phyloP scores from a whole-genome alignment of 495 filamentous ascomycete species.

The Rostrohypoxylon terebratum region DNA sequence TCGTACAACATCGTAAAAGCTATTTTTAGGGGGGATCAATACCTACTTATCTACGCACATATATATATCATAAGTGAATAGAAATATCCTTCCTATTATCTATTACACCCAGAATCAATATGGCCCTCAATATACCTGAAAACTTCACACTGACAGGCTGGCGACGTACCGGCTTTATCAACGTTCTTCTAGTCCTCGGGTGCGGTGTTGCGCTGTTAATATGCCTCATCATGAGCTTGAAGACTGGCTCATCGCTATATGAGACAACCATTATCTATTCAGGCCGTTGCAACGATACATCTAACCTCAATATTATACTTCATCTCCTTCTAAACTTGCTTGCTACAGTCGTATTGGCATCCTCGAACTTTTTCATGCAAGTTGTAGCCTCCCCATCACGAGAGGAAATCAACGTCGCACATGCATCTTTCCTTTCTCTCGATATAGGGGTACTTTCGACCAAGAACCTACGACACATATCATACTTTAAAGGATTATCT shows the following conservation, averaged over 20 bases:
- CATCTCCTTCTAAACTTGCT: constrained; percentile 54
- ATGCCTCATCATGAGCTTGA: constrained; percentile 5
- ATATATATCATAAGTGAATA: no score
- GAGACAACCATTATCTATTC: constrained; percentile 16
- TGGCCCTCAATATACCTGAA: not conserved
- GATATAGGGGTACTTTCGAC: constrained; percentile 34
- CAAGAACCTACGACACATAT: constrained; percentile 15
- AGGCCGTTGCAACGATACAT: not conserved
- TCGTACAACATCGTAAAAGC: no score
- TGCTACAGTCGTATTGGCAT: constrained; percentile 51
- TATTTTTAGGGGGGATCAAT: no score
- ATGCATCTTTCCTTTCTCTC: constrained; percentile 11
- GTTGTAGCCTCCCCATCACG: constrained; percentile 36
- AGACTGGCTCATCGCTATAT: not conserved
- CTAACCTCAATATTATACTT: constrained; percentile 11
- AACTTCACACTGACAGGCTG: constrained; percentile 1
- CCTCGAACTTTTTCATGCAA: constrained; percentile 59
- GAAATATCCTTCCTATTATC: no score
- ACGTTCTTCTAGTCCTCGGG: not conserved
- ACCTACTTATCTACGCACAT: no score
- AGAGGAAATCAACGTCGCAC: constrained; percentile 25
- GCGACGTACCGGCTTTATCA: constrained; percentile 19
- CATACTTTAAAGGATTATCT: constrained; percentile 5
- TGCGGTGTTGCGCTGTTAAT: constrained; percentile 1
- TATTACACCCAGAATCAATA: not conserved